Evolutionary conservation across 2,329 filamentous ascomycete species (phyloP).

Genomic region (Penicillium rolfsii): DNA sequence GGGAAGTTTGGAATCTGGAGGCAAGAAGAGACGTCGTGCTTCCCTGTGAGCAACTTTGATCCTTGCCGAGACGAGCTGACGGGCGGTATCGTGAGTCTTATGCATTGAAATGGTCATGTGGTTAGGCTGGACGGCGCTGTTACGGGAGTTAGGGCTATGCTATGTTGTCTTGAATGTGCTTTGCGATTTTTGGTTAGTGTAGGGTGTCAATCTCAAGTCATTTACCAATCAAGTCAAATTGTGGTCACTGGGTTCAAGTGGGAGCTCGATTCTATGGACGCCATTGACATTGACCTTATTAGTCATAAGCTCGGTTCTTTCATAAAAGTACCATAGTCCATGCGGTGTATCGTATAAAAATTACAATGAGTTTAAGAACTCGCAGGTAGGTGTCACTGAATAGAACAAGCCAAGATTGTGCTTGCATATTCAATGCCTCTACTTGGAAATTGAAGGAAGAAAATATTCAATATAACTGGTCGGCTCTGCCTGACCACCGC

Average conservation of each 20-base stretch:
- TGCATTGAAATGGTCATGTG: constrained; percentile 7
- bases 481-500: constrained; percentile 24
- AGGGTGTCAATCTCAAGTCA: neutral
- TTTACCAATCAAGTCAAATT: neutral
- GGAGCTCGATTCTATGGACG: neutral
- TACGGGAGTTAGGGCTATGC: constrained; percentile 1
- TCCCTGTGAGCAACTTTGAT: constrained; percentile 13
- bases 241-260: too few species aligned
- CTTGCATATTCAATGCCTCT: too few species aligned
- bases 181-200: neutral
- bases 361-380: neutral
- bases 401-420: neutral
- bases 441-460: neutral
- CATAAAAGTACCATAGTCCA: neutral
- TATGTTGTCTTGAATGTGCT: constrained; percentile 4
- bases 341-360: neutral
- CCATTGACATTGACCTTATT: neutral
- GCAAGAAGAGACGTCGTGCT: constrained; percentile 22
- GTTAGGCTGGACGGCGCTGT: constrained; percentile 15
- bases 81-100: neutral
- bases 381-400: neutral
- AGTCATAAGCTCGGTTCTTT: too few species aligned
- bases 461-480: constrained; percentile 10
- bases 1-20: neutral
- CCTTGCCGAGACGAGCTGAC: neutral